phyloP scores from a whole-genome alignment of 2,329 filamentous ascomycete genomes.

The Epichloe bromicola region DNA sequence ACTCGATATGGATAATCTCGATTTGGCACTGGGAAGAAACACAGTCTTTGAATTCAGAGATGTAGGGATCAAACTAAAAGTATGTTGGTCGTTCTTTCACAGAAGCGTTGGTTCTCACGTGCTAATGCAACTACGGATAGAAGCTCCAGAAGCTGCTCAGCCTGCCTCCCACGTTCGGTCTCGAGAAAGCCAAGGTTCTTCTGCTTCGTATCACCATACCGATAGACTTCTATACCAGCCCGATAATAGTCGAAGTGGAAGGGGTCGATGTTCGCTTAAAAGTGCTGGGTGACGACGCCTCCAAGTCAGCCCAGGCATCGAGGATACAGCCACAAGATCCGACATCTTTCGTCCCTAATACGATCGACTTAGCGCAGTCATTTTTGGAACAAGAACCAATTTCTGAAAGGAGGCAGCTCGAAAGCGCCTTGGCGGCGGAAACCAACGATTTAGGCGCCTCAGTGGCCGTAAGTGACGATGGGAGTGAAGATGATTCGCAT shows the following conservation, averaged over 20 bases:
- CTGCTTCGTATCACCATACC: conserved; percentile 72
- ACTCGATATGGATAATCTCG: conserved; percentile 73
- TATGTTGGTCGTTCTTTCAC: conserved; percentile 20
- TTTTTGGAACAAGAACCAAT: conserved; percentile 61
- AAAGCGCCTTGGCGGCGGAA: conserved; percentile 53
- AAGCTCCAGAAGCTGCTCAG: conserved; percentile 65
- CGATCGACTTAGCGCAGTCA: conserved; percentile 61
- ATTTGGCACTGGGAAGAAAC: conserved; percentile 68
- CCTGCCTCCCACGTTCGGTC: conserved; percentile 57
- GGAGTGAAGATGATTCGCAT: conserved; percentile 44
- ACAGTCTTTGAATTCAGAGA: conserved; percentile 78
- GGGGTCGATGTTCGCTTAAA: conserved; percentile 62
- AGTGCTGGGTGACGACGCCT: conserved; percentile 25
- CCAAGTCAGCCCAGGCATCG: conserved; percentile 29
- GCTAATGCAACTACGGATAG: conserved; percentile 29
- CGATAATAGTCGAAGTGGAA: conserved; percentile 70
- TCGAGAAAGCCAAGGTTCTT: conserved; percentile 63
- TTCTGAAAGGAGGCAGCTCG: conserved; percentile 52
- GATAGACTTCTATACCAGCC: conserved; percentile 74
- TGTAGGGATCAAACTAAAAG: conserved; percentile 69
- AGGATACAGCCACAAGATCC: conserved; percentile 15
- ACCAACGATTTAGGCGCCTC: conserved; percentile 50
- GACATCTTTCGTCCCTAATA: conserved; percentile 44
- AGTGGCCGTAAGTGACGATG: conserved; percentile 45
- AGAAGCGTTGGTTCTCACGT: conserved; percentile 9